A percentile compares a stretch with the other conserved stretches of the same genome.
Evolutionary conservation across 78 protist genomes (phyloP).

Genomic region (Capsaspora owczarzaki): DNA sequence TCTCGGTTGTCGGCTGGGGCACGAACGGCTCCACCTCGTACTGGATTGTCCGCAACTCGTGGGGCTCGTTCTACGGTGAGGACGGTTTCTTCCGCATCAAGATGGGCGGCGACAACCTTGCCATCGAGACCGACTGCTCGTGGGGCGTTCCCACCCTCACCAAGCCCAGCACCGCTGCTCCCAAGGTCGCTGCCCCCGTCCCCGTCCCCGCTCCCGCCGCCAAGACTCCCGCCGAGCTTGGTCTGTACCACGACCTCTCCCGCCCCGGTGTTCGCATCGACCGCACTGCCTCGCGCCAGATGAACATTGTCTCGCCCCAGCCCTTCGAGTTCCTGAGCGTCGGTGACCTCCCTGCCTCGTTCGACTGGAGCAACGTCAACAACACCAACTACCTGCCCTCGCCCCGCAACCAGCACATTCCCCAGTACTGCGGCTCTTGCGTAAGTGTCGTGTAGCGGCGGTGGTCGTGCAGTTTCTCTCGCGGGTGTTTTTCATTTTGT

Average conservation of each 20-base stretch:
- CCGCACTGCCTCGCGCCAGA: too few relatives aligned
- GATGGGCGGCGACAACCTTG: constrained; percentile 33
- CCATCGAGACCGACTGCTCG: constrained; percentile 28
- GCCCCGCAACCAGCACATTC: constrained; percentile 71
- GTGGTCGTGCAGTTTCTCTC: too few relatives aligned
- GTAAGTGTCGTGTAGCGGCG: too few relatives aligned
- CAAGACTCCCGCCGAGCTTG: background rate
- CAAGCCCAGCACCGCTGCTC: background rate
- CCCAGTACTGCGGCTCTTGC: constrained; percentile 58
- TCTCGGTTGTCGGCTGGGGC: constrained; percentile 68
- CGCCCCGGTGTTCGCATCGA: too few relatives aligned
- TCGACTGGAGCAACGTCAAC: constrained; percentile 32
- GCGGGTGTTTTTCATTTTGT: too few relatives aligned
- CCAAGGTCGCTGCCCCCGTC: background rate
- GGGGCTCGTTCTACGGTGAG: constrained; percentile 56
- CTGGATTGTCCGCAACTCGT: constrained; percentile 63
- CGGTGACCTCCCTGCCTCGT: constrained; percentile 24
- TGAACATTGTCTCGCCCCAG: background rate
- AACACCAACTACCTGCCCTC: constrained; percentile 47
- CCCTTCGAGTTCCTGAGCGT: background rate
- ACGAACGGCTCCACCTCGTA: constrained; percentile 22
- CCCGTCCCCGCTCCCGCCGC: background rate
- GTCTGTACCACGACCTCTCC: background rate
- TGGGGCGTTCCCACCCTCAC: constrained; percentile 18
- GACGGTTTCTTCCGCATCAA: constrained; percentile 48